A percentile compares a stretch with the other conserved stretches of the same genome.
These are phyloP conservation scores for Leccinum boreale DNA, from an alignment of 768 basidiomycete species.

Conservation along the genomic window DNA sequence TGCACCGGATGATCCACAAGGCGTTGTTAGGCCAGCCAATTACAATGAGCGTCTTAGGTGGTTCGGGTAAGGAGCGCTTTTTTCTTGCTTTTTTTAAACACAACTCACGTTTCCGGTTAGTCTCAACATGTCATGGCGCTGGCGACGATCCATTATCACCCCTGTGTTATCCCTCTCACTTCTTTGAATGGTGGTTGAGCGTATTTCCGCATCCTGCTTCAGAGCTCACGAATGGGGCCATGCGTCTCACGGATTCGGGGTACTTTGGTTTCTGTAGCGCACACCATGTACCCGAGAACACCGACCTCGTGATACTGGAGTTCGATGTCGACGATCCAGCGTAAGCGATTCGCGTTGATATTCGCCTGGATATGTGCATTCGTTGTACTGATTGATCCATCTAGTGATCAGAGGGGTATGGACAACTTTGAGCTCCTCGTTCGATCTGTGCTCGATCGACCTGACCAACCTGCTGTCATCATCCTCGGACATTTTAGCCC, in stretches of 20 bases:
- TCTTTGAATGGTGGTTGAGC: slow-evolving; percentile 97
- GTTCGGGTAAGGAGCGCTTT: slow-evolving; percentile 60
- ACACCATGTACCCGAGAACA: slow-evolving; percentile 91
- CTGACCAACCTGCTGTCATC: slow-evolving; percentile 88
- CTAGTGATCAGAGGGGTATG: slow-evolving; percentile 65
- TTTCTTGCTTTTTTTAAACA: not conserved
- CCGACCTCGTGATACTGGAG: slow-evolving; percentile 93
- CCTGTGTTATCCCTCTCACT: slow-evolving; percentile 86
- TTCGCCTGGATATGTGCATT: not conserved
- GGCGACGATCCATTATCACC: slow-evolving; percentile 87
- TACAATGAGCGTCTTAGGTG: slow-evolving; percentile 87
- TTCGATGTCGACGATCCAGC: slow-evolving; percentile 88
- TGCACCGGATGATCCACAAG: slow-evolving; percentile 80
- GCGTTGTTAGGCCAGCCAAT: slow-evolving; percentile 83
- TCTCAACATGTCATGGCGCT: slow-evolving; percentile 91
- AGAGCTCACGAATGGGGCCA: slow-evolving; percentile 96
- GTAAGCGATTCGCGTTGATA: slow-evolving; percentile 45
- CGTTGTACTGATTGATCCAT: not conserved
- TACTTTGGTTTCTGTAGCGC: slow-evolving; percentile 95
- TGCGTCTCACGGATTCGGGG: slow-evolving; percentile 85
- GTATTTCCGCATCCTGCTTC: slow-evolving; percentile 99
- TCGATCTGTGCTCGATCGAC: slow-evolving; percentile 86
- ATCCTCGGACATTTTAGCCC: slow-evolving; percentile 95
- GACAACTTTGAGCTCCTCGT: slow-evolving; percentile 91
- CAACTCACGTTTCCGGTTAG: slow-evolving; percentile 37